Conservation (phyloP, 768 basidiomycete species). For the Mycena kentingensis region DNA sequence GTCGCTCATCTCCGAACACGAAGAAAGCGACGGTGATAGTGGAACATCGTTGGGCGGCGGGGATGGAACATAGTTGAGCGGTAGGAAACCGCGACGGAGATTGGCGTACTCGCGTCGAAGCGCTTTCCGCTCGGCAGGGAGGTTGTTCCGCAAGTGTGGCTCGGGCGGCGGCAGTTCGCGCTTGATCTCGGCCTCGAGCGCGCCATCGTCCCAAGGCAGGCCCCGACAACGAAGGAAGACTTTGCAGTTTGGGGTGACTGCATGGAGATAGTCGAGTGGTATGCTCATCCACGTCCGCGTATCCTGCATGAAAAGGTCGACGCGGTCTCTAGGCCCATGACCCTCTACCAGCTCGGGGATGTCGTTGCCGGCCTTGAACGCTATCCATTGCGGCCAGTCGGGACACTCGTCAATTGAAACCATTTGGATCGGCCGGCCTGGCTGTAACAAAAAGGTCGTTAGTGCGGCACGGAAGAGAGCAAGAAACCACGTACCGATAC, state of each 20-base stretch:
- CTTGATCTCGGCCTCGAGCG: neutral
- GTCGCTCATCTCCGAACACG: too few relatives aligned
- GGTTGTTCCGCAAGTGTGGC: neutral
- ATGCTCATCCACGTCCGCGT: neutral
- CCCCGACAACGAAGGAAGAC: neutral
- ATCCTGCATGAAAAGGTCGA: neutral
- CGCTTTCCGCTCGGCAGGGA: neutral
- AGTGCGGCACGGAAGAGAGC: neutral
- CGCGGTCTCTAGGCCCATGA: neutral
- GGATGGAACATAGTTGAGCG: neutral
- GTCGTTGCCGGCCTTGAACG: neutral
- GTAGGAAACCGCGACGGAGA: neutral
- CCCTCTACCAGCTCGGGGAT: neutral
- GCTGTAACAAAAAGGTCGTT: neutral
- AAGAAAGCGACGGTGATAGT: neutral
- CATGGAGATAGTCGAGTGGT: neutral
- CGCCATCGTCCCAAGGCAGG: neutral
- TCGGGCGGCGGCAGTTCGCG: neutral
- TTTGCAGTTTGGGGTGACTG: neutral
- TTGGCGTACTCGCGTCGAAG: neutral
- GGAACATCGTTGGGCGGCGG: neutral
- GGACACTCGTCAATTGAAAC: neutral
- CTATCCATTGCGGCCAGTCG: neutral
- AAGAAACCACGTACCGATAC: neutral
- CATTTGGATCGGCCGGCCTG: neutral